Base-by-base conservation (phyloP, 23 red algal species). In the Gracilariopsis chorda region DNA sequence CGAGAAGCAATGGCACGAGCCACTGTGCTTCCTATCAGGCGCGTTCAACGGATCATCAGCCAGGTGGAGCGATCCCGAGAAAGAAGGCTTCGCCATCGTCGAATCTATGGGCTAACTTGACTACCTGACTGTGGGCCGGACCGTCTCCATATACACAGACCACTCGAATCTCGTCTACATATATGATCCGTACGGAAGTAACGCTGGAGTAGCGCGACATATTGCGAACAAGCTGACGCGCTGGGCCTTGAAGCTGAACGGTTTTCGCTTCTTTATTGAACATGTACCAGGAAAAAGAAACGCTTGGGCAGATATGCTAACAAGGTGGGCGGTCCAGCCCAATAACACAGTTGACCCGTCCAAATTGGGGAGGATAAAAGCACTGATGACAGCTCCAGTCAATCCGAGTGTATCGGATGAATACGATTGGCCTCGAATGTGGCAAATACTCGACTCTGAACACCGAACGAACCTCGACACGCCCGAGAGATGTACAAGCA, bases 231-330 rank as follows among this genome's bases (percentile, higher is more conserved):
- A 71, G n/a, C 35, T 76, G 48, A 64, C 41, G 63, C 2, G 83
- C 9, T 87, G 83, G 83, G 45, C 62, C 2, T 73, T 87, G 45
- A 87, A 52, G 48, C 43, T 87, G 12, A 24, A 17, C 20, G 48
- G 11, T 7, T 86, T 70, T 70, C 14, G 41, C 2, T 70, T 41
- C 41, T 23, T 41, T 10, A 48, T 86, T 30, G 14, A 61, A 23
- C 78, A 82, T 33, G 40, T 82, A 42, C 7, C 78, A 9, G 55
- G 51, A 10, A 51, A 61, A 21, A 0, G 4, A 3, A 82, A 61
- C 34, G 53, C 30, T 1, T 80, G 75, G 75, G 75, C 75, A 37
- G 48, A 80, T 25, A 55, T 80, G 0, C 48, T 80, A 37, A 60
- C 6, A 0, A 51, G 78, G 14, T 82, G 53, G 78, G 55, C 78